phyloP scores from a whole-genome alignment of 139 green algal species.

The Chlamydomonas sp. region DNA sequence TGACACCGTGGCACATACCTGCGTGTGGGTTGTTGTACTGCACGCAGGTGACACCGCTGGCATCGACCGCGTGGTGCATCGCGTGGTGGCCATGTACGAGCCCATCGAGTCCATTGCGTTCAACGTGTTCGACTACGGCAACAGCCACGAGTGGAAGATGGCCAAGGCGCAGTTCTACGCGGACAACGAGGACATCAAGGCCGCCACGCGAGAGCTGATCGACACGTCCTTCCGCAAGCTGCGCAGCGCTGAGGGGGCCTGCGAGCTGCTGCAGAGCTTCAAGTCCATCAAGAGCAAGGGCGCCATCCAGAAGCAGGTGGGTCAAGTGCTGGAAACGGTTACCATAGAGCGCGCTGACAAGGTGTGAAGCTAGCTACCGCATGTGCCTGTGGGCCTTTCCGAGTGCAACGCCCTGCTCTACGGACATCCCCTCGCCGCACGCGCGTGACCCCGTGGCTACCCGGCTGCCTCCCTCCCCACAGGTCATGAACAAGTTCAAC shows the following conservation, averaged over 20 bases:
- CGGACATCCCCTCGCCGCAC: not conserved
- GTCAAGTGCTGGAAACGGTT: conserved; percentile 21
- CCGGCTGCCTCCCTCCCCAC: not conserved
- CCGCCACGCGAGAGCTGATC: conserved; percentile 81
- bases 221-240: conserved; percentile 93
- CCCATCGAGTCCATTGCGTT: conserved; percentile 74
- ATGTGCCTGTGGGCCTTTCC: not conserved
- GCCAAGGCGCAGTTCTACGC: conserved; percentile 74
- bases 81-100: conserved; percentile 87
- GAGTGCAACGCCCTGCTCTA: not conserved
- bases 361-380: no score
- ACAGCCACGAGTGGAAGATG: conserved; percentile 69
- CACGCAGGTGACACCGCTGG: conserved; percentile 69
- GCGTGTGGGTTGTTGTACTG: not conserved
- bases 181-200: conserved; percentile 80
- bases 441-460: not conserved
- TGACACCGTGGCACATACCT: not conserved
- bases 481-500: conserved; percentile 90
- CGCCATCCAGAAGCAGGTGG: conserved; percentile 84
- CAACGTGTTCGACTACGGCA: conserved; percentile 80
- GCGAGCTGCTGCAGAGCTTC: conserved; percentile 93
- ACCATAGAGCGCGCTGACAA: not conserved
- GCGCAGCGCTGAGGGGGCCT: conserved; percentile 84
- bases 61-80: conserved; percentile 80
- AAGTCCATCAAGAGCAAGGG: conserved; percentile 86